These are phyloP conservation scores for Fusarium sulawesiense DNA, from an alignment of 2,329 filamentous ascomycete genomes.

Conservation along the genomic window DNA sequence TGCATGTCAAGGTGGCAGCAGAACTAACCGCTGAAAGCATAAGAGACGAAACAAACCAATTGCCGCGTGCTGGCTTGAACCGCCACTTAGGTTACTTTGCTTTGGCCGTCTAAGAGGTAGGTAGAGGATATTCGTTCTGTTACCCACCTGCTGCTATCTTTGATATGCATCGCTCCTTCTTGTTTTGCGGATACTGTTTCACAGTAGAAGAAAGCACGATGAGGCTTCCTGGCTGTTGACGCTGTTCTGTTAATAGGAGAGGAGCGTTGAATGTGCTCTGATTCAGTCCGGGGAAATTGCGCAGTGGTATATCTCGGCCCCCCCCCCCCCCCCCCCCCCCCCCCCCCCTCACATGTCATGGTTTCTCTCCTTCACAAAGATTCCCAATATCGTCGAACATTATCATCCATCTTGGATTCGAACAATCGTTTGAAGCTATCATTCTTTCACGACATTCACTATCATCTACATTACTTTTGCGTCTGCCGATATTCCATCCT, in stretches of 20 bases:
- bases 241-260: neutral
- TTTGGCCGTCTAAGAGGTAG: neutral
- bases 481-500: neutral
- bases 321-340: neutral
- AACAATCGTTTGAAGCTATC: constrained; percentile 13
- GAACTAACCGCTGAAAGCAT: neutral
- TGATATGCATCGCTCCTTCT: neutral
- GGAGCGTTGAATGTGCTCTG: neutral
- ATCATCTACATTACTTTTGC: neutral
- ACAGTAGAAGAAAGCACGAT: neutral
- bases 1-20: neutral
- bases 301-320: neutral
- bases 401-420: constrained; percentile 11
- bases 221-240: neutral
- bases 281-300: neutral
- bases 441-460: constrained; percentile 16
- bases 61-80: neutral
- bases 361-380: neutral
- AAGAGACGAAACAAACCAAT: neutral
- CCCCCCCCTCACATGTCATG: neutral
- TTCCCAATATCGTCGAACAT: neutral
- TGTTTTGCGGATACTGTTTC: neutral
- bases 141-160: neutral
- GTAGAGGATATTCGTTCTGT: neutral
- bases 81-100: neutral